phyloP scores from a whole-genome alignment of 23 red algal species.

The Chondrus crispus region DNA sequence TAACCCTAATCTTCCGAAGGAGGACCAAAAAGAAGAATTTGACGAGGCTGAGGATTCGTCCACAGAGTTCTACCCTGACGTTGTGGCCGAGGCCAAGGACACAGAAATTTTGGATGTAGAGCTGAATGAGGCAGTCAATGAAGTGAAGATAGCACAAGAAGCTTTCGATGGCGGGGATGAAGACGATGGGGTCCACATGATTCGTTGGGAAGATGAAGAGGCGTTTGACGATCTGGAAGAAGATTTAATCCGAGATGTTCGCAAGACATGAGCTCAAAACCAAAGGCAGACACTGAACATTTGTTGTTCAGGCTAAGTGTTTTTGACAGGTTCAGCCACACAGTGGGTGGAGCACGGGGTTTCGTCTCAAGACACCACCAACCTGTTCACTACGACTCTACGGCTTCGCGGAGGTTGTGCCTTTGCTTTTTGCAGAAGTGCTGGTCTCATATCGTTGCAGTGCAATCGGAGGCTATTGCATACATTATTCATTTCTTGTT shows the following conservation, averaged over 20 bases:
- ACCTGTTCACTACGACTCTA: too few relatives aligned
- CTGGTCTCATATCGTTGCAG: too few relatives aligned
- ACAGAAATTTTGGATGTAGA: neutral
- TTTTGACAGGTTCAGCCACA: too few relatives aligned
- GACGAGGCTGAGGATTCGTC: neutral
- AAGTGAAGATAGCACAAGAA: neutral
- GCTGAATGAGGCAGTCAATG: neutral
- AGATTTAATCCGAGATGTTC: neutral
- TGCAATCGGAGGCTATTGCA: too few relatives aligned
- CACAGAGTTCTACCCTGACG: neutral
- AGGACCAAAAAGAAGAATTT: neutral
- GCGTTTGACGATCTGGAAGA: slow-evolving; percentile 39
- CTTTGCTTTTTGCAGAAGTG: too few relatives aligned
- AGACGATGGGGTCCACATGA: neutral
- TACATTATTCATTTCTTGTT: too few relatives aligned
- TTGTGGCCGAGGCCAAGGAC: neutral
- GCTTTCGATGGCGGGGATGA: neutral
- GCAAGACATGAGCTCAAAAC: neutral
- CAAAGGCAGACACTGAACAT: neutral
- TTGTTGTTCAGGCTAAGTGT: too few relatives aligned
- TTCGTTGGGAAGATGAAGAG: slow-evolving; percentile 1
- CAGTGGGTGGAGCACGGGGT: too few relatives aligned
- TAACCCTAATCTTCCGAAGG: neutral
- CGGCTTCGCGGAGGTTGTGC: too few relatives aligned
- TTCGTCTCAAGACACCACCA: too few relatives aligned